Evolutionary conservation across 768 basidiomycete genomes (phyloP), one percentile per base, ranked within the genome.

Genomic region (Collybia sordida): DNA sequence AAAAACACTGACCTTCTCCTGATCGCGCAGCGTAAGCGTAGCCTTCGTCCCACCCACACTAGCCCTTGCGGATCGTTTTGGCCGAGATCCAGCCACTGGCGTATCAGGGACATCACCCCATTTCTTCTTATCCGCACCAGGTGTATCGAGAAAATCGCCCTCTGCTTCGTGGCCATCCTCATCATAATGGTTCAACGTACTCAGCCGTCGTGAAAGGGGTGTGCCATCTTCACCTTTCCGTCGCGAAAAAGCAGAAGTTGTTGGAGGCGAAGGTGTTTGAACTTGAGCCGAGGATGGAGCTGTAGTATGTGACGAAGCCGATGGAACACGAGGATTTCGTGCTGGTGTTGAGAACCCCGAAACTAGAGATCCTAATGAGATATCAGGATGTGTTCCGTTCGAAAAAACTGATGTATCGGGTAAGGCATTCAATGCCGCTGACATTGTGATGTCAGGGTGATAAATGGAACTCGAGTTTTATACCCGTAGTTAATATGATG

Each of bases 21-120:
- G 96, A 64, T 98, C 96, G 6, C 94, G 81, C 12, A 99, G 76
- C 0, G 95, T 96, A 57, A 97, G 79, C 14, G 82, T 72, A 0
- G 66, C 64, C 59, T 78, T 78, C 7, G 67, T 69, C 11, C 64
- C 66, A 12, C 69, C 67, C 9, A 70, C 68, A 23, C 66, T 67
- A 17, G 72, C 60, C 49, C 67, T 63, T 31, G 56, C 21, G 17
- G 68, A 59, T 22, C 77, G 75, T 61, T 79, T 81, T 18, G 72
- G 66, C 14, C 79, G 73, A 12, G 62, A 59, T n/a, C n/a, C 11
- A 6, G 73, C 68, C 27, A 70, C 60, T n/a, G 81, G 81, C 3
- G 81, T 81, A 36, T 79, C 81, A 8, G 66, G 61, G 23, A 45
- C 74, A n/a, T 75, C 78, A 17, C 57, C 58, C 72, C 76, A 75